Evolutionary conservation across 139 green algal genomes (phyloP).

Genomic region (Chlorella sp.): DNA sequence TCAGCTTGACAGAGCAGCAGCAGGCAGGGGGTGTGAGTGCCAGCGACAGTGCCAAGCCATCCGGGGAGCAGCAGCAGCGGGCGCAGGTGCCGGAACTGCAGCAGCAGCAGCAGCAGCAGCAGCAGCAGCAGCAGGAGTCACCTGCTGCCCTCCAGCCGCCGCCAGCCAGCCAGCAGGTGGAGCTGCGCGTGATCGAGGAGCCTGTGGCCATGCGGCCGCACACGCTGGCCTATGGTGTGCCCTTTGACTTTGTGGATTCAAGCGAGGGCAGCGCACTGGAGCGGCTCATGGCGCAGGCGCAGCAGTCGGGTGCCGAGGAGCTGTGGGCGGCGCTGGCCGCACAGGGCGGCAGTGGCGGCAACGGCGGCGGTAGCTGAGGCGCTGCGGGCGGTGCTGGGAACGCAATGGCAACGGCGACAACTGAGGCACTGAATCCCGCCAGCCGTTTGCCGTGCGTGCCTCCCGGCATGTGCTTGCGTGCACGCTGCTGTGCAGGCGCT

Average conservation of each 20-base stretch:
- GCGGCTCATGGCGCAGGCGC: conserved; percentile 41
- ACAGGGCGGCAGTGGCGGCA: neutral
- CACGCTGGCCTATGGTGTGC: conserved; percentile 55
- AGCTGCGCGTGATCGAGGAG: conserved; percentile 53
- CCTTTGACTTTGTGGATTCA: conserved; percentile 65
- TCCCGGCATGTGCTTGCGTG: too few relatives aligned
- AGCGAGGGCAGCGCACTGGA: conserved; percentile 43
- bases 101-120: neutral
- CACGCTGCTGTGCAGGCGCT: too few relatives aligned
- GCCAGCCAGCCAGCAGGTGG: conserved; percentile 30
- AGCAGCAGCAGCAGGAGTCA: neutral
- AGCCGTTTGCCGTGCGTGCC: too few relatives aligned
- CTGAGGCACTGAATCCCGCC: too few relatives aligned
- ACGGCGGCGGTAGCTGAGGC: neutral
- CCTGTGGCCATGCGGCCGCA: conserved; percentile 46
- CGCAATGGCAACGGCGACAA: too few relatives aligned
- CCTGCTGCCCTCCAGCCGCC: too few relatives aligned
- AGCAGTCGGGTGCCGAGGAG: neutral
- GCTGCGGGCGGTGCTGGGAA: too few relatives aligned
- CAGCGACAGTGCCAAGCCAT: too few relatives aligned
- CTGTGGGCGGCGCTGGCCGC: conserved; percentile 23
- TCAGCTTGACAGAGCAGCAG: neutral
- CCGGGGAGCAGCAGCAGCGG: neutral
- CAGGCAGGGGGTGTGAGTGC: neutral
- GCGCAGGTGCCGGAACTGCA: neutral